phyloP scores from a whole-genome alignment of 441 rosid genomes.

The Breynia disticha region DNA sequence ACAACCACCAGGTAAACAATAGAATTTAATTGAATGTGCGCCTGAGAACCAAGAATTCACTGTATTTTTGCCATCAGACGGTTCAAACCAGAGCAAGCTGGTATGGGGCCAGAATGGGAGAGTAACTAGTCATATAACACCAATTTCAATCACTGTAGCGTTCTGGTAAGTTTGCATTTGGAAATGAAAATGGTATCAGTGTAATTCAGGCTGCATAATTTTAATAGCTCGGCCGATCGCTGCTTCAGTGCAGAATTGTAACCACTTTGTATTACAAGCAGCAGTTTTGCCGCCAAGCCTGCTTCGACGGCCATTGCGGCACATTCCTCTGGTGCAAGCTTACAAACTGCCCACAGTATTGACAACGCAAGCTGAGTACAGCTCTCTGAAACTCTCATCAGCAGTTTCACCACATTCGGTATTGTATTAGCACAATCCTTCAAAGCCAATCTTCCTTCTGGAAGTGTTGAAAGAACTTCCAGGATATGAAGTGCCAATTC shows the following conservation, averaged over 20 bases:
- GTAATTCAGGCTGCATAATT: conserved; percentile 75
- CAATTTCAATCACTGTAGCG: conserved; percentile 42
- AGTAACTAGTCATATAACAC: not conserved
- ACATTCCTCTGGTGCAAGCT: conserved; percentile 70
- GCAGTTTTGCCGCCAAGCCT: conserved; percentile 76
- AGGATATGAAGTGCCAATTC: conserved; percentile 58
- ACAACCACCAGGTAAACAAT: not conserved
- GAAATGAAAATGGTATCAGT: conserved; percentile 63
- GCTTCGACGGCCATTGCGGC: conserved; percentile 58
- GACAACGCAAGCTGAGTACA: conserved; percentile 60
- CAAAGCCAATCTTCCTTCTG: conserved; percentile 58
- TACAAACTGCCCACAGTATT: conserved; percentile 60
- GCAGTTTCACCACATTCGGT: conserved; percentile 43
- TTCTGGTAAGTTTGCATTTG: conserved; percentile 81
- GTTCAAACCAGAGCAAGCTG: not conserved
- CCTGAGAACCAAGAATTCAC: not conserved
- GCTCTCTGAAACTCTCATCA: conserved; percentile 73
- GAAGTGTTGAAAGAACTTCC: conserved; percentile 43
- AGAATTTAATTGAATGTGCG: not conserved
- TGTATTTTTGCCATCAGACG: not conserved
- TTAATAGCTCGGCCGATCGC: conserved; percentile 67
- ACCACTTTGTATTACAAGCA: conserved; percentile 80
- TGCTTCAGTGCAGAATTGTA: conserved; percentile 67
- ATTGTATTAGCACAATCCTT: conserved; percentile 61
- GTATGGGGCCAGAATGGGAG: not conserved